Percentiles rank a stretch among this genome's conserved stretches.
phyloP scores from a whole-genome alignment of 2,329 filamentous ascomycete species.

The Scolecobasidium constrictum region DNA sequence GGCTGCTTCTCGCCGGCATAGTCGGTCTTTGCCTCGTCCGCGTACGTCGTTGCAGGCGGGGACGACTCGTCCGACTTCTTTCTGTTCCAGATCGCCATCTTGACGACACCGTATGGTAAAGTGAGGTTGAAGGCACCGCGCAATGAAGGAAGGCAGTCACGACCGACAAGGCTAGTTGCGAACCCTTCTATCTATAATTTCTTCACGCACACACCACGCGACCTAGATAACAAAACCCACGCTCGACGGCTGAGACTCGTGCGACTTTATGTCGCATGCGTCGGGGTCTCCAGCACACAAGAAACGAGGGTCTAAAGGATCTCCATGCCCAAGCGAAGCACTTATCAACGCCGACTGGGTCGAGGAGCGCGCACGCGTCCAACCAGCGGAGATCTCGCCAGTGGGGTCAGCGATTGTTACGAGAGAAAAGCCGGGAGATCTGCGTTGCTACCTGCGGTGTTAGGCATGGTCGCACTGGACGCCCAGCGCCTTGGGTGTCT shows the following conservation, averaged over 20 bases:
- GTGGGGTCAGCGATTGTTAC: background rate
- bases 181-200: too few relatives aligned
- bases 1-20: background rate
- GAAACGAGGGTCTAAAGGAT: background rate
- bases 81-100: constrained; percentile 8
- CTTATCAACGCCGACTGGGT: background rate
- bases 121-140: too few relatives aligned
- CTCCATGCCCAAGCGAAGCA: background rate
- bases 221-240: too few relatives aligned
- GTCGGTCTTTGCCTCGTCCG: constrained; percentile 4
- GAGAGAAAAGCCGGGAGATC: background rate
- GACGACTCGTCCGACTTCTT: background rate
- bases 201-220: too few relatives aligned
- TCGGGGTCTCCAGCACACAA: too few relatives aligned
- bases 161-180: too few relatives aligned
- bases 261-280: too few relatives aligned
- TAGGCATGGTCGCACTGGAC: background rate
- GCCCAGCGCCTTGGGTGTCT: background rate
- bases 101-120: too few relatives aligned
- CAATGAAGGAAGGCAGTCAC: background rate
- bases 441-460: background rate
- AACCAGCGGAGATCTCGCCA: too few relatives aligned
- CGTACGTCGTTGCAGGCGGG: background rate
- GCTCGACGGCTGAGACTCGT: too few relatives aligned
- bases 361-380: too few relatives aligned